Percentiles rank a stretch among this genome's conserved stretches.
Evolutionary conservation across 768 basidiomycete genomes (phyloP).

Genomic region (Rhodotorula graminis): DNA sequence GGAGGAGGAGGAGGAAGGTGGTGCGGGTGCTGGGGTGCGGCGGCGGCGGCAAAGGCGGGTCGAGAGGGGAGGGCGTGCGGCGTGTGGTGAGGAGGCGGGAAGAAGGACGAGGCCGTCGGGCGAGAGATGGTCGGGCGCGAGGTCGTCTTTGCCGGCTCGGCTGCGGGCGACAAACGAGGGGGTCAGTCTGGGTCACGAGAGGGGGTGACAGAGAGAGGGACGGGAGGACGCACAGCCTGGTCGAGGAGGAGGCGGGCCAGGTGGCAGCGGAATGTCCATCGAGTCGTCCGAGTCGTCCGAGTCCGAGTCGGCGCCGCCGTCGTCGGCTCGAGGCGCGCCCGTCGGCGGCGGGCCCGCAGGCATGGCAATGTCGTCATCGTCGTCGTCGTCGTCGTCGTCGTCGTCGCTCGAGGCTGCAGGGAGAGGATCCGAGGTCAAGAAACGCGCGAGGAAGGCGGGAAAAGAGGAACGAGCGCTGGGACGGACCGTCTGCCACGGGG

Average conservation of each 20-base stretch:
- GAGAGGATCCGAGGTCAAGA: conserved; percentile 47
- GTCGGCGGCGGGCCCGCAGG: conserved; percentile 70
- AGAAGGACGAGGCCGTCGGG: neutral
- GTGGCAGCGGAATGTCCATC: conserved; percentile 48
- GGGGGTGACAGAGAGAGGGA: neutral
- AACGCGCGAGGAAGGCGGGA: neutral
- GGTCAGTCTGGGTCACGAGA: neutral
- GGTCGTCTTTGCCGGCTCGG: neutral
- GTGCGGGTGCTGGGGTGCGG: too few relatives aligned
- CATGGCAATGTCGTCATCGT: conserved; percentile 83
- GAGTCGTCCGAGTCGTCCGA: conserved; percentile 43
- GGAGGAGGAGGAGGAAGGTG: too few relatives aligned
- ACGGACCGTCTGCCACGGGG: conserved; percentile 3
- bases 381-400: conserved; percentile 54
- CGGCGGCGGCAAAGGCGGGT: conserved; percentile 37
- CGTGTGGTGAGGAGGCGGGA: conserved; percentile 42
- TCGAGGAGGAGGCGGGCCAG: conserved; percentile 48
- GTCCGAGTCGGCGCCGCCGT: conserved; percentile 18
- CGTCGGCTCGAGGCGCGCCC: conserved; percentile 17
- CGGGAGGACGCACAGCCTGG: neutral
- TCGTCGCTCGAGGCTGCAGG: conserved; percentile 53
- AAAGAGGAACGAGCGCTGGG: neutral
- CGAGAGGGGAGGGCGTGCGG: conserved; percentile 40
- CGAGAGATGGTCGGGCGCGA: conserved; percentile 14
- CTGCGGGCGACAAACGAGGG: neutral